These are phyloP conservation scores for Ogataea paraovalis DNA, from an alignment of 805 yeast genomes.

Conservation along the genomic window DNA sequence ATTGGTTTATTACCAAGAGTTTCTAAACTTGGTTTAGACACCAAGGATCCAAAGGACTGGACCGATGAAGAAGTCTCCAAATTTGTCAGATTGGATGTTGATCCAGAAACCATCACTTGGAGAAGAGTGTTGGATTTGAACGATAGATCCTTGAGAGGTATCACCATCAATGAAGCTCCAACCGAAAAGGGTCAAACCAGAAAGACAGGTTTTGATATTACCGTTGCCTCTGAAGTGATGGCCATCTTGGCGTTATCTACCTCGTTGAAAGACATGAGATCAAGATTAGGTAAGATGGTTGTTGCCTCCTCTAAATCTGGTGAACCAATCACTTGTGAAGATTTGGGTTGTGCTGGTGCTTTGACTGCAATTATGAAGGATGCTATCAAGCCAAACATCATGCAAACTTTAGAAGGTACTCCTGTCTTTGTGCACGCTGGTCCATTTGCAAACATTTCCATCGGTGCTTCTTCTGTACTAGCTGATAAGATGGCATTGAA, in stretches of 20 bases:
- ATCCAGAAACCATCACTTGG: slow-evolving; percentile 87
- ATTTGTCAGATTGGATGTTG: slow-evolving; percentile 83
- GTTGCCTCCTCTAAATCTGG: slow-evolving; percentile 76
- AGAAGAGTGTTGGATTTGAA: slow-evolving; percentile 92
- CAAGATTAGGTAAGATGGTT: slow-evolving; percentile 83
- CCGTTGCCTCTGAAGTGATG: slow-evolving; percentile 96
- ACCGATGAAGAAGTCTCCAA: slow-evolving; percentile 67
- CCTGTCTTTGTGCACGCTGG: slow-evolving; percentile 98
- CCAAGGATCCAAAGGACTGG: slow-evolving; percentile 76
- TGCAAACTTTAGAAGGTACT: slow-evolving; percentile 97
- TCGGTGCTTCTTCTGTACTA: slow-evolving; percentile 92
- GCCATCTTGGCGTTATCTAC: slow-evolving; percentile 86
- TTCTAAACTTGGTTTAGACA: slow-evolving; percentile 72
- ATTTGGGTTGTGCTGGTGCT: slow-evolving; percentile 94
- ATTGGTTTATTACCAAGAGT: slow-evolving; percentile 75
- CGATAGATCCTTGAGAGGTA: slow-evolving; percentile 84
- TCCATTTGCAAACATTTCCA: slow-evolving; percentile 95
- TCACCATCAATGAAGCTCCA: slow-evolving; percentile 87
- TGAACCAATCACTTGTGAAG: slow-evolving; percentile 88
- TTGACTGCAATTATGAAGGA: slow-evolving; percentile 91
- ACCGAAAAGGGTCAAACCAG: slow-evolving; percentile 89
- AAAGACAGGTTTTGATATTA: slow-evolving; percentile 88
- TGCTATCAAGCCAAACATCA: slow-evolving; percentile 91
- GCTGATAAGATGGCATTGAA: slow-evolving; percentile 93
- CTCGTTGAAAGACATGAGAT: slow-evolving; percentile 77